Percentiles rank a stretch among this genome's conserved stretches.
These are phyloP conservation scores for Davidsoniella eucalypti DNA, from an alignment of 2,329 filamentous ascomycete species.

Conservation along the genomic window DNA sequence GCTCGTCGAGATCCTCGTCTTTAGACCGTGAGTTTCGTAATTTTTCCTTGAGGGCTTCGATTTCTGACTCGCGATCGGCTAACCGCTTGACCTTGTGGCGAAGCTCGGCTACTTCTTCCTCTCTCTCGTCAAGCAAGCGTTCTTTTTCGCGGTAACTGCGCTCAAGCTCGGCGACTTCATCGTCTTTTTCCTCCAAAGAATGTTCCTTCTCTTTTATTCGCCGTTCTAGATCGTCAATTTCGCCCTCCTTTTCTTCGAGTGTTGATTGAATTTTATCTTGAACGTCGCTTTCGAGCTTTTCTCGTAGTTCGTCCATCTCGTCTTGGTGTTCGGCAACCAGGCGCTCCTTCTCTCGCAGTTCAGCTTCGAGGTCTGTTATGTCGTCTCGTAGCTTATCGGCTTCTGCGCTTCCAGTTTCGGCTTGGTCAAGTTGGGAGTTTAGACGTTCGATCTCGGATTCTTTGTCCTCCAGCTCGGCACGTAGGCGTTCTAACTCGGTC, in stretches of 20 bases:
- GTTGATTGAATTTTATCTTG: slow-evolving; percentile 32
- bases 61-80: slow-evolving; percentile 8
- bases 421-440: slow-evolving; percentile 37
- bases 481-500: slow-evolving; percentile 40
- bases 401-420: slow-evolving; percentile 16
- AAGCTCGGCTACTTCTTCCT: slow-evolving; percentile 4
- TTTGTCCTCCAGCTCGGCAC: slow-evolving; percentile 37
- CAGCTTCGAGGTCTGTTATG: slow-evolving; percentile 58
- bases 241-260: slow-evolving; percentile 36
- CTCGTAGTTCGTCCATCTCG: slow-evolving; percentile 51
- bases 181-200: slow-evolving; percentile 6
- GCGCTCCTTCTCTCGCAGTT: slow-evolving; percentile 60
- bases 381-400: slow-evolving; percentile 47
- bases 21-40: slow-evolving; percentile 1
- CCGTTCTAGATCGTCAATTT: slow-evolving; percentile 20
- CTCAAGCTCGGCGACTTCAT: slow-evolving; percentile 24
- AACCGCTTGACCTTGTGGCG: slow-evolving; percentile 7
- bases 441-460: slow-evolving; percentile 46
- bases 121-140: slow-evolving; percentile 6
- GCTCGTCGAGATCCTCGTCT: slow-evolving; percentile 1
- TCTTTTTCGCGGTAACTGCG: slow-evolving; percentile 4
- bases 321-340: slow-evolving; percentile 59
- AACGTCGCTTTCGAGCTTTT: slow-evolving; percentile 29
- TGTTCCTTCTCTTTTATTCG: slow-evolving; percentile 5
- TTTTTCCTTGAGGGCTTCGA: slow-evolving; percentile 9